These are phyloP conservation scores for Erythrobasidium hasegawianum DNA, from an alignment of 1,284 basidiomycete species.

Conservation along the genomic window DNA sequence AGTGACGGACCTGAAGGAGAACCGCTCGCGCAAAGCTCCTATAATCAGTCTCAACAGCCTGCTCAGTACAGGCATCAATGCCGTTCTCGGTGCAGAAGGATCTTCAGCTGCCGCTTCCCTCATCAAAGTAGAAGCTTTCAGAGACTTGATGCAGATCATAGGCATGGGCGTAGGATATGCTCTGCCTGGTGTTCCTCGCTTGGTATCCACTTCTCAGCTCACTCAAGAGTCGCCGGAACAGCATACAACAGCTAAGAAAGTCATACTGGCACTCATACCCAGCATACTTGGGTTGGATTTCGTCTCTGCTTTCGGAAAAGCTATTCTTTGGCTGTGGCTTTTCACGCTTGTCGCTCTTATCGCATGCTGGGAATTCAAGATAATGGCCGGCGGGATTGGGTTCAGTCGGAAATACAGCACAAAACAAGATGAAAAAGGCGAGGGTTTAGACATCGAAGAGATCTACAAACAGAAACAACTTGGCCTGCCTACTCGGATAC, in stretches of 20 bases:
- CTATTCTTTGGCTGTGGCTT: constrained; percentile 40
- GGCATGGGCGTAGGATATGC: constrained; percentile 7
- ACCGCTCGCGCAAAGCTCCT: constrained; percentile 33
- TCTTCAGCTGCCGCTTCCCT: constrained; percentile 26
- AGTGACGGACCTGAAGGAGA: constrained; percentile 42
- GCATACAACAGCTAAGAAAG: neutral
- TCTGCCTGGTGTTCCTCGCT: neutral
- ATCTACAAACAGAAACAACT: constrained; percentile 9
- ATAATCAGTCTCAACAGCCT: constrained; percentile 28
- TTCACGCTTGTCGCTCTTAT: constrained; percentile 35
- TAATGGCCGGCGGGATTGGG: constrained; percentile 39
- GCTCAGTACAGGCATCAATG: constrained; percentile 34
- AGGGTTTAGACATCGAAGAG: constrained; percentile 40
- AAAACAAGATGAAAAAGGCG: constrained; percentile 31
- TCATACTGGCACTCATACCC: constrained; percentile 40
- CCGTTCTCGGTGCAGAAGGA: constrained; percentile 35
- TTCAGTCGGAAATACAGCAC: neutral
- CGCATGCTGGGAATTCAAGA: constrained; percentile 42
- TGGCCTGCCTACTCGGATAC: constrained; percentile 9
- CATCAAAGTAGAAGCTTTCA: constrained; percentile 33
- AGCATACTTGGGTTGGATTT: constrained; percentile 43
- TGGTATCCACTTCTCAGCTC: neutral
- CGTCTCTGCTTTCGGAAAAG: constrained; percentile 41
- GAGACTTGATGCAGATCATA: constrained; percentile 35
- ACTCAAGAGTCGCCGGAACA: neutral